Base-by-base conservation (phyloP, 2,329 filamentous ascomycete genomes). In the Xylariales sp. region DNA sequence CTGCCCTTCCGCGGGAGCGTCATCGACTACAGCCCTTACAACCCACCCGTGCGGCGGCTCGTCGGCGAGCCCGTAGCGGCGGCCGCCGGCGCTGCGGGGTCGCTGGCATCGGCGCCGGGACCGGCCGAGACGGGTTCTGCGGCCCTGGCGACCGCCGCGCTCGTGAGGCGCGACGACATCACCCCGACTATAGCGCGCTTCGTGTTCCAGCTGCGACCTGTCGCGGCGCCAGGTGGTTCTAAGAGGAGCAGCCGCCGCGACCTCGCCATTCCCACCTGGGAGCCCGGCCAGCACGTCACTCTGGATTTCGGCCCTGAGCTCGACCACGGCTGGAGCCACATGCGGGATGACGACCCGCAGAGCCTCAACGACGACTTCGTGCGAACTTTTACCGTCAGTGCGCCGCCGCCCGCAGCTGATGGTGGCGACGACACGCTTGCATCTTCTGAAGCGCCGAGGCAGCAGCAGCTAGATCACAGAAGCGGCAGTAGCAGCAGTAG, bases 311-410 rank as follows among this genome's bases (percentile, higher is more conserved):
- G 72, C 11, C 57, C 69, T 0, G 81, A 90, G 50, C 65, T 95
- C 2, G 78, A 85, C 45, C 59, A 70, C 10, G 88, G 88, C 1
- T 95, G 88, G 59, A 77, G 73, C 33, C 89, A 95, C 56, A 95
- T 95, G 88, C 70, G 80, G 3, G 82, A 94, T 45, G 78, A 85
- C 40, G 87, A 94, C 47, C 88, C 88, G 5, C 72, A 73, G 46
- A 85, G 80, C 49, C 58, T 95, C 13, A 95, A 95, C 50, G 88
- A 95, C 54, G 88, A 95, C 55, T 90, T 79, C 44, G 69, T 93
- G 5, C 70, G 88, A 19, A 94, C 88, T 0, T 95, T 95, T 53
- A 95, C 88, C 2, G 73, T 95, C 2, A 86, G 74, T 3, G 60
- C 66, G 2, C 76, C 81, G 0, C 47, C 76, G 1, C 42, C 54